A percentile compares a stretch with the other conserved stretches of the same genome.
Conservation (phyloP, 225 moss, liverwort and hornwort species). For the Pseudisothecium myosuroides region DNA sequence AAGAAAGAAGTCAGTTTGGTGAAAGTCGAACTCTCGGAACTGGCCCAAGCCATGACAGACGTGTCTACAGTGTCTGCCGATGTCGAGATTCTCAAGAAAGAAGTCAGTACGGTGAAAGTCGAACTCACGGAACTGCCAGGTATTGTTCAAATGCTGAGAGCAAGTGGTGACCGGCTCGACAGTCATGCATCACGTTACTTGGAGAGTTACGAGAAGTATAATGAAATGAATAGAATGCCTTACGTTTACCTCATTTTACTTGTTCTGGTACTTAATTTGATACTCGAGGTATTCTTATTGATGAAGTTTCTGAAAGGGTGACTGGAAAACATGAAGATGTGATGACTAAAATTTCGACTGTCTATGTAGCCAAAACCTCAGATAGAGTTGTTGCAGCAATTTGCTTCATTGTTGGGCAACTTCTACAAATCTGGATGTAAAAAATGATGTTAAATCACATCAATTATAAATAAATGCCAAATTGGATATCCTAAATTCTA, state of each 20-base stretch:
- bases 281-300: not conserved
- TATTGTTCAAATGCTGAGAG: not conserved
- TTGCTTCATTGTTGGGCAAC: not conserved
- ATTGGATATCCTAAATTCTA: not conserved
- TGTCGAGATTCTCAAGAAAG: not conserved
- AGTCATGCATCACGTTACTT: not conserved
- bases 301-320: not conserved
- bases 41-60: conserved; percentile 13
- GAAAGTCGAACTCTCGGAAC: not conserved
- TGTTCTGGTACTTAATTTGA: not conserved
- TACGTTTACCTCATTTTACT: not conserved
- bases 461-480: not conserved
- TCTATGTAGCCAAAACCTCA: not conserved
- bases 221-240: not conserved
- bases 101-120: not conserved
- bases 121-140: not conserved
- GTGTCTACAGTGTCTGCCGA: not conserved
- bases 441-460: not conserved
- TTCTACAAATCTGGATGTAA: not conserved
- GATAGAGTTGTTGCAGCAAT: not conserved
- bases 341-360: not conserved
- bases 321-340: not conserved
- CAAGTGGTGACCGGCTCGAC: not conserved
- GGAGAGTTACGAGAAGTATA: not conserved
- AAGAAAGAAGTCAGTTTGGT: not conserved